phyloP scores from a whole-genome alignment of 345 rosid genomes.

The Reutealis trisperma region DNA sequence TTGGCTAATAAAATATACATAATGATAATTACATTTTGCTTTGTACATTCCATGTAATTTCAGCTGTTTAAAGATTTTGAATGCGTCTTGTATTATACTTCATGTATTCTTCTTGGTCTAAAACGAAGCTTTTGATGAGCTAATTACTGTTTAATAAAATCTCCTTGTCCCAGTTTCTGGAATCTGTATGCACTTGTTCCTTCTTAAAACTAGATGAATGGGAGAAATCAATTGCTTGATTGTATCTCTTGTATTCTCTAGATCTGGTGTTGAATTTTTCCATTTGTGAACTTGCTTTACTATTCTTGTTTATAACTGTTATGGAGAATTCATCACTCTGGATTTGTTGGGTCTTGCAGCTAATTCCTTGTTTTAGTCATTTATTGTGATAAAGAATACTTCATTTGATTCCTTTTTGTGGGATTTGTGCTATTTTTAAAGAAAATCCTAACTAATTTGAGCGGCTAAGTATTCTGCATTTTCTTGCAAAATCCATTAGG shows the following conservation, averaged over 20 bases:
- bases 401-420: not conserved
- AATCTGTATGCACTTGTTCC: not conserved
- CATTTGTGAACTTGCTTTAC: not conserved
- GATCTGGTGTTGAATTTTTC: not conserved
- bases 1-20: not conserved
- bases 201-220: not conserved
- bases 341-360: not conserved
- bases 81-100: not conserved
- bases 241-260: too few species aligned
- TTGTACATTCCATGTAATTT: not conserved
- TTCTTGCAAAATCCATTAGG: not conserved
- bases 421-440: not conserved
- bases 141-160: not conserved
- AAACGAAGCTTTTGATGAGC: not conserved
- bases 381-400: not conserved
- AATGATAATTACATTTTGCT: not conserved
- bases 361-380: not conserved
- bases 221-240: not conserved
- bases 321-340: not conserved
- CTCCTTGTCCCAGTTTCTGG: not conserved
- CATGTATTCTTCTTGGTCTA: not conserved
- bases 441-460: not conserved
- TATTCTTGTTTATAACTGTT: not conserved
- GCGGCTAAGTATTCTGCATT: not conserved
- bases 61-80: not conserved